phyloP scores from a whole-genome alignment of 371 early-diverging fungal species.

The Mortierella sp. region DNA sequence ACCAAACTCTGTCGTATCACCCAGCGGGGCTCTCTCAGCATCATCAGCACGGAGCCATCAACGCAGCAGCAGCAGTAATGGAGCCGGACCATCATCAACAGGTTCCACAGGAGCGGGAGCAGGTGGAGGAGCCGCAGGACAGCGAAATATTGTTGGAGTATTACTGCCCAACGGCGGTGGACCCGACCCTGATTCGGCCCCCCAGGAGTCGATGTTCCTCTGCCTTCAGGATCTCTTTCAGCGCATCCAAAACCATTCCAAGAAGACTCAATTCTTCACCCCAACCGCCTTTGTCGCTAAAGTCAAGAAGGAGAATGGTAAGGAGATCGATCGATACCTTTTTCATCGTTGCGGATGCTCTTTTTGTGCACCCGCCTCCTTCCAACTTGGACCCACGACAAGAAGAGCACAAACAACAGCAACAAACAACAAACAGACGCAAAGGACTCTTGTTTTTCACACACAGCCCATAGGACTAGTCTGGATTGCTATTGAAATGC shows the following conservation, averaged over 20 bases:
- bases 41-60: constrained; percentile 28
- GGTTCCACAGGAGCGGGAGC: constrained; percentile 6
- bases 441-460: neutral
- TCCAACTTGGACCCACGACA: neutral
- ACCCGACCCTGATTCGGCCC: constrained; percentile 65
- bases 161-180: constrained; percentile 59
- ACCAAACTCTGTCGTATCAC: constrained; percentile 22
- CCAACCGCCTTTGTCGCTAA: constrained; percentile 90
- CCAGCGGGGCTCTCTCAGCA: constrained; percentile 27
- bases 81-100: constrained; percentile 3
- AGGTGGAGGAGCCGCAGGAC: constrained; percentile 14
- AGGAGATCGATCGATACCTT: constrained; percentile 4
- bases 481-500: constrained; percentile 13
- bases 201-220: constrained; percentile 87
- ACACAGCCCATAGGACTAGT: constrained; percentile 13
- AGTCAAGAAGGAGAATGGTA: constrained; percentile 93
- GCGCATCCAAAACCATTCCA: constrained; percentile 85
- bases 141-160: constrained; percentile 42
- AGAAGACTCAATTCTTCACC: constrained; percentile 88
- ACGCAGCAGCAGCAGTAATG: constrained; percentile 34
- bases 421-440: neutral
- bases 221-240: constrained; percentile 91
- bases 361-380: neutral
- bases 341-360: constrained; percentile 13
- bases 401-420: neutral